Conservation (phyloP, 371 early-diverging fungal species). For the Saksenaea oblongispora region DNA sequence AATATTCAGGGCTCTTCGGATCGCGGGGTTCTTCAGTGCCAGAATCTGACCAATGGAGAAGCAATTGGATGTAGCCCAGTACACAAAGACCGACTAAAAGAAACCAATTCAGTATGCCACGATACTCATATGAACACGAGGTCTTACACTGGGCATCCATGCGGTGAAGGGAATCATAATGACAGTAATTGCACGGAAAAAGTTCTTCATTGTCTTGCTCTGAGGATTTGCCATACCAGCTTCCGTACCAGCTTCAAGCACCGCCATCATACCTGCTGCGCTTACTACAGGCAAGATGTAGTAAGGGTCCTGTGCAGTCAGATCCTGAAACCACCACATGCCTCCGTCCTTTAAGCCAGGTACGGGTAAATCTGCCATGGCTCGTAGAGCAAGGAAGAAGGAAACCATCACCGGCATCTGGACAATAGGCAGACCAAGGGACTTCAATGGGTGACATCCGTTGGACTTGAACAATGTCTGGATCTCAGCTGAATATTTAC, state of each 20-base stretch:
- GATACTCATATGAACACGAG: not conserved
- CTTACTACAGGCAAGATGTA: slow-evolving; percentile 82
- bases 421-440: slow-evolving; percentile 62
- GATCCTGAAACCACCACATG: slow-evolving; percentile 80
- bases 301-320: slow-evolving; percentile 81
- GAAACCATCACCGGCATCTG: slow-evolving; percentile 89
- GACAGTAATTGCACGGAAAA: slow-evolving; percentile 68
- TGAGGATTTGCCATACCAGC: slow-evolving; percentile 52
- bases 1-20: slow-evolving; percentile 61
- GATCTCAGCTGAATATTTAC: slow-evolving; percentile 58
- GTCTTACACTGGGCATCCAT: slow-evolving; percentile 74
- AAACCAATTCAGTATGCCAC: not conserved
- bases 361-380: slow-evolving; percentile 82
- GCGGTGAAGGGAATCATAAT: slow-evolving; percentile 71
- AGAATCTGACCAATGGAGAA: slow-evolving; percentile 74
- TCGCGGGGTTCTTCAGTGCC: slow-evolving; percentile 57
- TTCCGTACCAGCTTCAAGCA: slow-evolving; percentile 74
- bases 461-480: slow-evolving; percentile 64
- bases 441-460: slow-evolving; percentile 65
- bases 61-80: slow-evolving; percentile 81
- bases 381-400: slow-evolving; percentile 85
- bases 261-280: slow-evolving; percentile 69
- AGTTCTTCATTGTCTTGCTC: slow-evolving; percentile 61
- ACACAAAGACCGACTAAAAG: slow-evolving; percentile 76
- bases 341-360: slow-evolving; percentile 84